These are phyloP conservation scores for Eucalyptus curtisii DNA, from an alignment of 345 rosid species.

Conservation along the genomic window DNA sequence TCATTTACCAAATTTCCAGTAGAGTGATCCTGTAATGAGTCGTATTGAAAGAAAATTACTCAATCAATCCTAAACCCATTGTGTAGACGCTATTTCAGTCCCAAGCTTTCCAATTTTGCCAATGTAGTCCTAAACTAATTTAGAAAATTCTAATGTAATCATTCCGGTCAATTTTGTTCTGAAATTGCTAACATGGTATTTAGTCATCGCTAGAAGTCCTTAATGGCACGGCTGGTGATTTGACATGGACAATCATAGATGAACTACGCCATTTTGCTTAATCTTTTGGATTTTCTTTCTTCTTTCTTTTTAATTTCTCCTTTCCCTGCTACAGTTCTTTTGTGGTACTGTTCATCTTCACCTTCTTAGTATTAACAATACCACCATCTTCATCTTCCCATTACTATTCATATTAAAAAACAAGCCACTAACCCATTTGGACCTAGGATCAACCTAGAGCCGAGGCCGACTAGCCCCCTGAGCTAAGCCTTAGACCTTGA, in stretches of 20 bases:
- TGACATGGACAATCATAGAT: neutral
- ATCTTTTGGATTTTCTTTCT: neutral
- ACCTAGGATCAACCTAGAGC: neutral
- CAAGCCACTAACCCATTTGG: neutral
- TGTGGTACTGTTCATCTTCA: neutral
- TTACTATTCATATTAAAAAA: neutral
- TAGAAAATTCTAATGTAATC: neutral
- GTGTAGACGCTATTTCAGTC: neutral
- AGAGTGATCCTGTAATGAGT: neutral
- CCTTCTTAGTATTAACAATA: neutral
- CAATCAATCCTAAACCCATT: neutral
- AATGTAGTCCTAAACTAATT: neutral
- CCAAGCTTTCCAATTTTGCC: neutral
- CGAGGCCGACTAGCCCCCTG: neutral
- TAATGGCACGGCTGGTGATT: neutral
- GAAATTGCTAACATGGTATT: neutral
- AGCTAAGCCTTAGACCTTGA: neutral
- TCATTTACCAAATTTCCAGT: neutral
- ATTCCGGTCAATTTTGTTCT: neutral
- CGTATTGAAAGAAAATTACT: neutral
- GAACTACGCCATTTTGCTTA: neutral
- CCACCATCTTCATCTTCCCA: neutral
- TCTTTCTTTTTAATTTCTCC: neutral
- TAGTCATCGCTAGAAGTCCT: neutral
- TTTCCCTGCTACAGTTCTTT: neutral